Base-by-base conservation (phyloP, 2,329 filamentous ascomycete species). In the Teratosphaeria nubilosa region DNA sequence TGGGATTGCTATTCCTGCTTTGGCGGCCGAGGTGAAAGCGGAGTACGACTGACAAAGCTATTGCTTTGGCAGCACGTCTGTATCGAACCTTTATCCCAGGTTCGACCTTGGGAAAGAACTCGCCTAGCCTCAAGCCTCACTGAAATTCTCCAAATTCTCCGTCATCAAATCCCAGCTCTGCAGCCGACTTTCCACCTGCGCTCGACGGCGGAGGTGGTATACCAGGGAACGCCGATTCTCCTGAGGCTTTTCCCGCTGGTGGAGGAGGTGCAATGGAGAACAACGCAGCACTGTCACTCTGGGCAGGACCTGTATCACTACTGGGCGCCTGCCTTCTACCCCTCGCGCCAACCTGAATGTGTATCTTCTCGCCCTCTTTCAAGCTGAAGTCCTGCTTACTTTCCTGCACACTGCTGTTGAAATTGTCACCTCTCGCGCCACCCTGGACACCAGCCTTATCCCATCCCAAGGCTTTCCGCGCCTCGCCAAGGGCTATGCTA, bases 291-390 rank as follows among this genome's bases (percentile, higher is more conserved):
- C 59, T 63, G 51, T 77, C 73, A 60, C 76, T 73, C 53, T 70
- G 71, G 60, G 66, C 70, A 58, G 70, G 60, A 57, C 69, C 60
- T 74, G 79, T 61, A 57, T 76, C 69, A 60, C 63, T 61, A 62
- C 64, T 68, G 70, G 66, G 70, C 52, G 58, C 25, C n/a, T 57
- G 53, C 22, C 65, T 60, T 59, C 71, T 65, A 1, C 82, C 78
- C 64, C 78, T 81, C 24, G 84, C 83, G 4, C 83, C 84, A 55
- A 94, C 80, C 70, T 88, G 89, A 63, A 95, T 85, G 25, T 86
- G 90, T 65, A 95, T 95, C 20, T 88, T 95, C 79, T 96, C 87
- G 11, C 90, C 90, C 60, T 91, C 90, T 73, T 95, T 95, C 63
- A 96, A 73, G 67, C 88, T 91, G 69, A 90, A 91, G 68, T 95